Evolutionary conservation across 148 eudicot species (phyloP), one percentile per base, ranked within the genome.

Genomic region (Arctostaphylos glauca): DNA sequence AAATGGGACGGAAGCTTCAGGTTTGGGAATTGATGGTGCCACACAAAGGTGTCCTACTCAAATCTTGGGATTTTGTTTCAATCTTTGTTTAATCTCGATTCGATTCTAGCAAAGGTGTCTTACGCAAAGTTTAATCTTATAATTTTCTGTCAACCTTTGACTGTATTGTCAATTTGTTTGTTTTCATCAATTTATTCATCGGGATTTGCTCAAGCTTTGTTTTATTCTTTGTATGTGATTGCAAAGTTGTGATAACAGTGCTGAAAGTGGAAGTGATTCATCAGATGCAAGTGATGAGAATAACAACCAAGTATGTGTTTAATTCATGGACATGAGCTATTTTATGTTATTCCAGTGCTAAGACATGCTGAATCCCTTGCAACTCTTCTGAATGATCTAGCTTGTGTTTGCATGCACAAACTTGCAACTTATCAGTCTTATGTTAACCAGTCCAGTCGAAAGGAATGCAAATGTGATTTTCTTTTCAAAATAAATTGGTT

Each of bases 11-110:
- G 89, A 89, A 50, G 83, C 95, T 89, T 97, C 98, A 54, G 97
- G 97, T 53, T 97, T 98, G 52, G 97, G 97, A 89, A 93, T 93
- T 88, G 97, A 95, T 85, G 92, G 92, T 84, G 95, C 91, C 66
- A 93, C 96, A 48, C 93, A 88, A 72, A 97, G 99, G 99, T 97
- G 62, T 55, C 53, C 82, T 16, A 74, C 55, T 64, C 53, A 62
- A 43, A 8, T 62, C 62, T 66, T 23, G 9, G 12, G 14, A 47
- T 5, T 43, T 55, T 44, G 41, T 46, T 43, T 31, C 44, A 76
- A 70, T 3, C 13, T 3, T 3, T 41, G 41, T 48, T 64, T 48
- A 41, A 81, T 48, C 44, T 64, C 3, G 44, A 66, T 66, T 66
- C 71, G 13, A 10, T 66, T 66, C 71, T 25, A 13, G 18, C 92